phyloP scores from a whole-genome alignment of 805 yeast species.

The Lachancea sp. region DNA sequence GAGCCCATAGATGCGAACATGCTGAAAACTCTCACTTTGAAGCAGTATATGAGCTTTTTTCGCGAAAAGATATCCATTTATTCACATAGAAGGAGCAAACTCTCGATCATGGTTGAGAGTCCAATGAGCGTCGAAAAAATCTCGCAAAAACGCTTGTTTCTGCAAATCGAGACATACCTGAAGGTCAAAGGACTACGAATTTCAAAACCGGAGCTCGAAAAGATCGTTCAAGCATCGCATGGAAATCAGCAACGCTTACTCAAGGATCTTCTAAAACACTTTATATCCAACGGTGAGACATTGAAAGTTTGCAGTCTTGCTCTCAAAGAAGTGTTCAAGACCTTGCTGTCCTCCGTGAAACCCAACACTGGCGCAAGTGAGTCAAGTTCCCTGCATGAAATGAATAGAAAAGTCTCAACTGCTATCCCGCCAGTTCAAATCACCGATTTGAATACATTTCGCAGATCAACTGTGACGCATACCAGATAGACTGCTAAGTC shows the following conservation, averaged over 20 bases:
- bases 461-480: not conserved
- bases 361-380: not conserved
- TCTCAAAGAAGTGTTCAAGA: conserved; percentile 33
- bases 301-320: conserved; percentile 32
- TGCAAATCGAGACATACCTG: conserved; percentile 41
- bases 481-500: too few species aligned
- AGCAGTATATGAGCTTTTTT: conserved; percentile 35
- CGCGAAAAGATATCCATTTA: conserved; percentile 30
- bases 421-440: not conserved
- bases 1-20: conserved; percentile 32
- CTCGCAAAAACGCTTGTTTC: conserved; percentile 30
- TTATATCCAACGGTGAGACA: conserved; percentile 38
- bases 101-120: conserved; percentile 40
- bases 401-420: not conserved
- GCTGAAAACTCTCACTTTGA: conserved; percentile 30
- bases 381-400: not conserved
- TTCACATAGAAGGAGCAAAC: conserved; percentile 35
- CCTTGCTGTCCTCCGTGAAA: conserved; percentile 6
- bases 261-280: conserved; percentile 39
- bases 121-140: conserved; percentile 34
- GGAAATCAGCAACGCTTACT: conserved; percentile 35
- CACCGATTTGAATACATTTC: not conserved
- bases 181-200: conserved; percentile 44
- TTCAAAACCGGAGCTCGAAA: conserved; percentile 34
- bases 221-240: conserved; percentile 35